These are phyloP conservation scores for Ophiostoma novo-ulmi DNA, from an alignment of 2,329 filamentous ascomycete species.

Conservation along the genomic window DNA sequence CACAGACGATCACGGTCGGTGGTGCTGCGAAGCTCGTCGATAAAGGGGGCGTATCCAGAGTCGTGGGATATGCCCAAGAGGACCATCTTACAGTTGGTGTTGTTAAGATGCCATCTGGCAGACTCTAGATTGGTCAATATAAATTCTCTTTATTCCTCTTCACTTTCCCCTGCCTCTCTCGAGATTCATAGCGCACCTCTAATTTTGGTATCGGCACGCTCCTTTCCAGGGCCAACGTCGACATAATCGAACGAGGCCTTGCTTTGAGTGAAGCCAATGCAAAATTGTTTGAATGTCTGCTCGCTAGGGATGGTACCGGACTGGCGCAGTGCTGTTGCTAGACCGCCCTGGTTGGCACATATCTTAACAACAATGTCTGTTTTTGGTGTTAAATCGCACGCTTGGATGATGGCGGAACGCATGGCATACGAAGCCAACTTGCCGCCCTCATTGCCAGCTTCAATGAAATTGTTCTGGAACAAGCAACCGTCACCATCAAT, in stretches of 20 bases:
- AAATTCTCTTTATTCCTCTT: neutral
- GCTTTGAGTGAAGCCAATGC: constrained; percentile 55
- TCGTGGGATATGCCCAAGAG: constrained; percentile 59
- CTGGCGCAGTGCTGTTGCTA: constrained; percentile 47
- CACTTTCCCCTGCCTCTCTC: neutral
- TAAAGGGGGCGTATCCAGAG: constrained; percentile 54
- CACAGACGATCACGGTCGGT: constrained; percentile 43
- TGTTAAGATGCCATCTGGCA: constrained; percentile 53
- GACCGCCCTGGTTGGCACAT: constrained; percentile 49
- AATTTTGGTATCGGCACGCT: constrained; percentile 56
- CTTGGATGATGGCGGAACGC: constrained; percentile 43
- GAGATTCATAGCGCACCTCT: neutral
- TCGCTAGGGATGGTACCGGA: constrained; percentile 44
- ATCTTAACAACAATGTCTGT: constrained; percentile 54
- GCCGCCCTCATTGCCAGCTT: constrained; percentile 52
- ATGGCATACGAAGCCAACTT: constrained; percentile 49
- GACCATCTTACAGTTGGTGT: constrained; percentile 57
- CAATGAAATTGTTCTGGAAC: constrained; percentile 54
- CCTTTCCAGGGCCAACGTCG: constrained; percentile 56
- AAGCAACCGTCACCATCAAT: constrained; percentile 61
- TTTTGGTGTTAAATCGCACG: constrained; percentile 47
- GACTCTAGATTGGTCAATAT: constrained; percentile 37
- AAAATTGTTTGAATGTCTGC: constrained; percentile 51
- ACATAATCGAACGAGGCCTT: constrained; percentile 59
- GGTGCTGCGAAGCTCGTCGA: constrained; percentile 51